Evolutionary conservation across 2,329 filamentous ascomycete species (phyloP).

Genomic region (Cercospora janseana): DNA sequence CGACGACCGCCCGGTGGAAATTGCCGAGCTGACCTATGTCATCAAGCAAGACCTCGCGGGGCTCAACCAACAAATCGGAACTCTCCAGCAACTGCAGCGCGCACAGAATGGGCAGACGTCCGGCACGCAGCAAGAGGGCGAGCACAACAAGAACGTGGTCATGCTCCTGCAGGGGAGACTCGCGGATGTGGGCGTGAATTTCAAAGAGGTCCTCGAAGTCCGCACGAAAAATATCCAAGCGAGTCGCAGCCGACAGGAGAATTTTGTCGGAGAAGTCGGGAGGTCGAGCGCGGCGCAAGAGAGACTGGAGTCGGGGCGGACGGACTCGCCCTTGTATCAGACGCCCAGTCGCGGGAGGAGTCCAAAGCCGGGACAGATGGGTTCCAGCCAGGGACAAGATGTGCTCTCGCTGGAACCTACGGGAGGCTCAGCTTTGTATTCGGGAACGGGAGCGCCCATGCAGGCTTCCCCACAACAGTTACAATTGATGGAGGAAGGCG

Average conservation of each 20-base stretch:
- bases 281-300: conserved; percentile 44
- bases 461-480: conserved; percentile 69
- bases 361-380: conserved; percentile 43
- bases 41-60: conserved; percentile 94
- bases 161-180: conserved; percentile 87
- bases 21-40: conserved; percentile 93
- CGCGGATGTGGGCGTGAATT: conserved; percentile 88
- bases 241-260: conserved; percentile 85
- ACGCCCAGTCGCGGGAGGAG: conserved; percentile 68
- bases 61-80: conserved; percentile 81
- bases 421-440: conserved; percentile 39
- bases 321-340: conserved; percentile 68
- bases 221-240: conserved; percentile 98
- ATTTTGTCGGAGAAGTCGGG: conserved; percentile 89
- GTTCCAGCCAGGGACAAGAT: conserved; percentile 25
- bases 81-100: conserved; percentile 73
- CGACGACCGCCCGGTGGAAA: conserved; percentile 93
- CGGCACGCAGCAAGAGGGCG: conserved; percentile 70
- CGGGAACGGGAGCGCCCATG: conserved; percentile 33
- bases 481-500: conserved; percentile 83
- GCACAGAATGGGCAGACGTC: conserved; percentile 58
- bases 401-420: conserved; percentile 54
- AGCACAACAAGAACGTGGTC: conserved; percentile 97
- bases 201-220: conserved; percentile 95
- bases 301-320: conserved; percentile 44